A percentile compares a stretch with the other conserved stretches of the same genome.
These are phyloP conservation scores for Filosporella fistucella DNA, from an alignment of 495 filamentous ascomycete species.

Conservation along the genomic window DNA sequence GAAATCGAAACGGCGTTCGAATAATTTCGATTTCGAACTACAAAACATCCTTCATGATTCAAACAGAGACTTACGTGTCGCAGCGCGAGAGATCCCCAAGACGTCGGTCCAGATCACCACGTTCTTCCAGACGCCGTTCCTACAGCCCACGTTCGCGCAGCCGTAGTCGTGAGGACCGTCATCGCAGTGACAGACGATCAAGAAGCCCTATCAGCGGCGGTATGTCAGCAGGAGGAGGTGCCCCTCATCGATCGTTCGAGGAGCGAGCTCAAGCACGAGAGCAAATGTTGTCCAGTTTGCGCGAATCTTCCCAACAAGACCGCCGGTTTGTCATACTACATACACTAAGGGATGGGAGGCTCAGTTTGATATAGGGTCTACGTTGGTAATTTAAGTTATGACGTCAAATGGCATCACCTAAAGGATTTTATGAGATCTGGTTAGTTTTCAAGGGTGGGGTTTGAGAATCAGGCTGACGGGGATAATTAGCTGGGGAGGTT, in stretches of 20 bases:
- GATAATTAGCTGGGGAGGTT: constrained; percentile 84
- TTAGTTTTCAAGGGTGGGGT: constrained; percentile 41
- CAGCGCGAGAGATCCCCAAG: constrained; percentile 73
- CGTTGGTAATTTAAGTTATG: constrained; percentile 97
- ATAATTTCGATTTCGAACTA: neutral
- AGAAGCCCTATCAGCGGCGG: constrained; percentile 64
- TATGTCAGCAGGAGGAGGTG: constrained; percentile 40
- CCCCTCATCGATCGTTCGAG: constrained; percentile 70
- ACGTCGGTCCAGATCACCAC: constrained; percentile 43
- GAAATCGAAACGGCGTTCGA: neutral
- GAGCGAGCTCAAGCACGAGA: constrained; percentile 84
- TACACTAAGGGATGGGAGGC: neutral
- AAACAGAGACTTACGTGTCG: constrained; percentile 36
- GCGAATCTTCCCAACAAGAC: constrained; percentile 95
- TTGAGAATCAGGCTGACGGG: constrained; percentile 11
- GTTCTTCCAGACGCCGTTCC: constrained; percentile 68
- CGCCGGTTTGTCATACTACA: constrained; percentile 36
- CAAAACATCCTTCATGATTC: constrained; percentile 18
- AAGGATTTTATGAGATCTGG: constrained; percentile 99
- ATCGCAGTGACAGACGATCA: constrained; percentile 72
- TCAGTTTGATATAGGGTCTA: constrained; percentile 66
- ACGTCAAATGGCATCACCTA: constrained; percentile 99
- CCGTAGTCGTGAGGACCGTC: constrained; percentile 82
- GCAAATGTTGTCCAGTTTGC: constrained; percentile 89
- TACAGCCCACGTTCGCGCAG: constrained; percentile 92